Base-by-base conservation (phyloP, 228 moss, liverwort and hornwort genomes). In the Sphagnum fallax region DNA sequence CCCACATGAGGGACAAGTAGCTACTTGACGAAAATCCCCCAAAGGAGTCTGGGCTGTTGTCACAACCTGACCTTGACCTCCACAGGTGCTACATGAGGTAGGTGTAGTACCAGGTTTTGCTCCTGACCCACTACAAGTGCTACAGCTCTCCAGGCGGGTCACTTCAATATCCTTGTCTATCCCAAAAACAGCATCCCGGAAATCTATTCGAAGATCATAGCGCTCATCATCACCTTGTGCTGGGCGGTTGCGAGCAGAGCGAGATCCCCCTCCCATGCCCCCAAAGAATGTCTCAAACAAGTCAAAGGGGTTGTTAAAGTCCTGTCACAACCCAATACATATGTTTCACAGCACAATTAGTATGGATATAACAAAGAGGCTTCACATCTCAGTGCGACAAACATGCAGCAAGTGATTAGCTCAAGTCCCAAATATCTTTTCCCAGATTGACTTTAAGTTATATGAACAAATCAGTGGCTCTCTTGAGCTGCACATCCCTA, bases 241-340 rank as follows among this genome's bases (percentile, higher is more conserved):
- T 48, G 97, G 91, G 52, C 90, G 88, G 78, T 79, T 92, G 12
- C 90, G 86, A 18, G 88, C 71, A 73, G 87, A 81, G 72, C 90
- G 82, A 50, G 83, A 68, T 62, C 78, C 65, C 48, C 93, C 84
- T n/a, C 94, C 94, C 94, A 94, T 91, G 60, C 97, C 87, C 72
- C 97, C 97, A 71, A 98, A 98, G 85, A 98, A 92, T 62, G 97
- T 92, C 81, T 98, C 97, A 65, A 98, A 98, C 52, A 98, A 82
- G 77, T 98, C 97, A 64, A 98, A 98, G 5, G 97, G 97, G 67
- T 93, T 98, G 71, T 92, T 98, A 16, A 92, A 98, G 70, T 92
- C 97, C 97, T 97, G 83, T 64, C 74, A 67, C 50, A 65, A 75
- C 9, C 15, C 72, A 73, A 16, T 12, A 55, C 12, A 8, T 55